Evolutionary conservation across 768 basidiomycete species (phyloP).

Genomic region (Termitomyces sp.): DNA sequence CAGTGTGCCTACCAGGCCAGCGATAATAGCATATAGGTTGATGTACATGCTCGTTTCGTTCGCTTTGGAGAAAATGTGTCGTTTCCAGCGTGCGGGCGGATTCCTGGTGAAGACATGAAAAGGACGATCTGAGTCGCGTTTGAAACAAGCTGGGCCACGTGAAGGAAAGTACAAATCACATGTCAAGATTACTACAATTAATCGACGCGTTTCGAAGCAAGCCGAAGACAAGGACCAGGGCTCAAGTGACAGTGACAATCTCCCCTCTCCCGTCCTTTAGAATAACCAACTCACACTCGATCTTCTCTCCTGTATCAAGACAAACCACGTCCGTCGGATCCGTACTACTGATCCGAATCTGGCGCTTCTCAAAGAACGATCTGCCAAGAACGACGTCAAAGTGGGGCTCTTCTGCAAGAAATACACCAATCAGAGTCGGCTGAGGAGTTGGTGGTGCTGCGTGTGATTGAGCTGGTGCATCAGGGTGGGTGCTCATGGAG

Average conservation of each 20-base stretch:
- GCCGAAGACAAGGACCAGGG: neutral
- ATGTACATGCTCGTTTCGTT: neutral
- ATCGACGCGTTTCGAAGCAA: neutral
- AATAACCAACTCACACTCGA: slow-evolving; percentile 90
- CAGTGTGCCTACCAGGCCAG: neutral
- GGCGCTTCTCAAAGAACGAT: slow-evolving; percentile 78
- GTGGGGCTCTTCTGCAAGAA: slow-evolving; percentile 90
- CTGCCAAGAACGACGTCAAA: slow-evolving; percentile 95
- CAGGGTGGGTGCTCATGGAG: slow-evolving; percentile 28
- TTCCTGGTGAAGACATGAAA: neutral
- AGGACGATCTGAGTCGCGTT: neutral
- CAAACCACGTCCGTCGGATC: slow-evolving; percentile 92
- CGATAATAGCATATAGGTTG: neutral
- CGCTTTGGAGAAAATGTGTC: neutral
- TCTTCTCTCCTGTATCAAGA: slow-evolving; percentile 87
- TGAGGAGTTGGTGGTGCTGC: slow-evolving; percentile 26
- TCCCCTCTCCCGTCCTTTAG: slow-evolving; percentile 89
- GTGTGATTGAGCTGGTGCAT: slow-evolving; percentile 22
- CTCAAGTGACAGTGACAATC: slow-evolving; percentile 82
- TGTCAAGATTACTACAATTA: neutral
- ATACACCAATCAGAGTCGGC: slow-evolving; percentile 58
- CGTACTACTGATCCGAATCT: slow-evolving; percentile 74
- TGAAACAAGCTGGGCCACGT: slow-evolving; percentile 4
- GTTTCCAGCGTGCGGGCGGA: neutral
- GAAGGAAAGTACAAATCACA: neutral